phyloP scores from a whole-genome alignment of 2,329 filamentous ascomycete genomes.

The Paraphaeosphaeria sporulosa region DNA sequence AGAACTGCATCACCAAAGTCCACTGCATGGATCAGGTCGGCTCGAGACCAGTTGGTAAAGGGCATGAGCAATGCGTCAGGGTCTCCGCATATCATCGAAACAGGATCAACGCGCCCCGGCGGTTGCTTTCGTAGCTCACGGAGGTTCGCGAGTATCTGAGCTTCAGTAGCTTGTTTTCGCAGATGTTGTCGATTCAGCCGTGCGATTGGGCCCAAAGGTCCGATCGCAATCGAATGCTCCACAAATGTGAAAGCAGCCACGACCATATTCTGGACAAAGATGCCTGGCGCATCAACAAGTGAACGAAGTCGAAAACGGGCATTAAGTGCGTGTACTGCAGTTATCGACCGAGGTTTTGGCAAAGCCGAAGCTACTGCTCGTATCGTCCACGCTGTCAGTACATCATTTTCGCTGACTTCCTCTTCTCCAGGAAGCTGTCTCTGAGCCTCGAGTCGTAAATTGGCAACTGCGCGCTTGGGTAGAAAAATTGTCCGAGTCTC shows the following conservation, averaged over 20 bases:
- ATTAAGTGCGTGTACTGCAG: neutral
- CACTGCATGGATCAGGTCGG: neutral
- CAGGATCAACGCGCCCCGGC: neutral
- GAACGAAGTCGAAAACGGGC: neutral
- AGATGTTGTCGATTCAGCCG: neutral
- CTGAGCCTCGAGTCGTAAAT: neutral
- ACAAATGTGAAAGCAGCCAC: neutral
- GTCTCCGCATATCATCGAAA: neutral
- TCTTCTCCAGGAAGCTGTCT: neutral
- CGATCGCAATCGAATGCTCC: neutral
- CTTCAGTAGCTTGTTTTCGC: neutral
- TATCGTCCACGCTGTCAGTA: neutral
- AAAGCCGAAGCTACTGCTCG: neutral
- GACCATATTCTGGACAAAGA: neutral
- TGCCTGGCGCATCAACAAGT: neutral
- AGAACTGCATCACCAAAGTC: neutral
- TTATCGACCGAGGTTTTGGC: neutral
- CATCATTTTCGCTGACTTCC: neutral
- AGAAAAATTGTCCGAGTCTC: neutral
- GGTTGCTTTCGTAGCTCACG: neutral
- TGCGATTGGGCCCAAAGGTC: neutral
- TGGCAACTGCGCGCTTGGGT: neutral
- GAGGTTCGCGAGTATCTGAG: neutral
- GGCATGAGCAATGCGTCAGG: neutral
- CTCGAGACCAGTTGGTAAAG: neutral